Evolutionary conservation across 352 stramenopile genomes (phyloP).

Genomic region (Phytophthora pistaciae): DNA sequence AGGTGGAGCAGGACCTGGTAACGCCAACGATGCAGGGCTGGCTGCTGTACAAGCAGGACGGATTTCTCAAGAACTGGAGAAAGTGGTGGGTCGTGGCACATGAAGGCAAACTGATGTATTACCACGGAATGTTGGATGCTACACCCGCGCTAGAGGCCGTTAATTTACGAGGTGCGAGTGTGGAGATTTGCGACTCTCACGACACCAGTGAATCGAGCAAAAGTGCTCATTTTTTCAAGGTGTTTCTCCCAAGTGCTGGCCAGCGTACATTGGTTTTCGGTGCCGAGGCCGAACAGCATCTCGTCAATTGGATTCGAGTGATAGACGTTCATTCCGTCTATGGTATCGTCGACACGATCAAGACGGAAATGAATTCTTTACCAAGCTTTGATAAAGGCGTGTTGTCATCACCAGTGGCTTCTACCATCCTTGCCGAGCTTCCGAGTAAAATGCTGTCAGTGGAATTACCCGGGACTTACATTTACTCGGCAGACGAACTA

Average conservation of each 20-base stretch:
- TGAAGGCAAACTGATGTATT: conserved; percentile 86
- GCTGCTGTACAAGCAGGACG: conserved; percentile 80
- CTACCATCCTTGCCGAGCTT: too few species aligned
- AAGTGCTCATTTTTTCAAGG: conserved; percentile 74
- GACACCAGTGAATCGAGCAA: conserved; percentile 75
- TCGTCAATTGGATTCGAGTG: conserved; percentile 74
- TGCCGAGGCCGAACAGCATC: conserved; percentile 71
- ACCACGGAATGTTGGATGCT: conserved; percentile 63
- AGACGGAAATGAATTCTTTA: too few species aligned
- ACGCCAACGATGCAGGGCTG: conserved; percentile 60
- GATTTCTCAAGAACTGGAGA: conserved; percentile 90
- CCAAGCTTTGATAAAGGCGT: too few species aligned
- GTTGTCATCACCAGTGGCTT: too few species aligned
- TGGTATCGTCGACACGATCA: not conserved
- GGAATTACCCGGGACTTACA: conserved; percentile 53
- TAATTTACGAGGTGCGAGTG: conserved; percentile 61
- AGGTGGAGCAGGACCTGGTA: not conserved
- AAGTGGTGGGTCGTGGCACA: conserved; percentile 86
- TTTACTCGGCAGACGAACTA: conserved; percentile 84
- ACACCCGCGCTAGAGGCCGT: conserved; percentile 73
- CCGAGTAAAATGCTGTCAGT: too few species aligned
- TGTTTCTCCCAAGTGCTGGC: conserved; percentile 60
- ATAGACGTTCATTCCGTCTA: conserved; percentile 52
- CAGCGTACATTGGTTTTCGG: conserved; percentile 83
- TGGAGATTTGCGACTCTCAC: conserved; percentile 63